Base-by-base conservation (phyloP, 2,329 filamentous ascomycete genomes). In the Calonectria montana region DNA sequence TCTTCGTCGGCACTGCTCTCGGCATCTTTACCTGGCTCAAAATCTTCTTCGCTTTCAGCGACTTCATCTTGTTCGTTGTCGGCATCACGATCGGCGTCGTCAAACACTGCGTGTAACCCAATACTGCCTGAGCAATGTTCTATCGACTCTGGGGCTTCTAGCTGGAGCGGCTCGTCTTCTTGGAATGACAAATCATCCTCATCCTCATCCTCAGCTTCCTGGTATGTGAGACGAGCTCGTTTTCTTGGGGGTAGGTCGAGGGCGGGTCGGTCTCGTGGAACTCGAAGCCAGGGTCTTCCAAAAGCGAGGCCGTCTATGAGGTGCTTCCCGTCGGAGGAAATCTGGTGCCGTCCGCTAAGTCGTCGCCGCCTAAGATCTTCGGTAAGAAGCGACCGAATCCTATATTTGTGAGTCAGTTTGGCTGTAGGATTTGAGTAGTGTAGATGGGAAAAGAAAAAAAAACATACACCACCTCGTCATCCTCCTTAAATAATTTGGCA, bases 301-400 rank as follows among this genome's bases (percentile, higher is more conserved):
- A 96, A 98, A 0, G 95, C 90, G 23, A 98, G 87, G 4, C 96
- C 96, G 81, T 98, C 96, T 13, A 97, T 88, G 7, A 98, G 87
- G 80, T 96, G 95, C 75, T 88, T 92, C 4, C 96, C 96, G 81
- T 94, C 93, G 2, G 85, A 79, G 0, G 93, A 91, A 65, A 98
- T 97, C 82, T 98, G 96, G 74, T 93, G 87, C 59, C 96, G 91
- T 29, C 96, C 96, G 69, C 91, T 92, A 13, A 97, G 84, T 66
- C 91, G 90, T 75, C 95, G 89, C 59, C 91, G 89, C 78, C 91
- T 91, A 10, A 97, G 83, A 81, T 98, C 96, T 50, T 92, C 90
- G 27, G 90, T 91, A 67, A 93, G 88, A 43, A 98, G 89, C 13
- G 94, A 92, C 62, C 95, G 93, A 75, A 98, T 95, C 62, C 94